Base-by-base conservation (phyloP, 1,139 yeast genomes). In the Nakaseomyces glabratus region DNA sequence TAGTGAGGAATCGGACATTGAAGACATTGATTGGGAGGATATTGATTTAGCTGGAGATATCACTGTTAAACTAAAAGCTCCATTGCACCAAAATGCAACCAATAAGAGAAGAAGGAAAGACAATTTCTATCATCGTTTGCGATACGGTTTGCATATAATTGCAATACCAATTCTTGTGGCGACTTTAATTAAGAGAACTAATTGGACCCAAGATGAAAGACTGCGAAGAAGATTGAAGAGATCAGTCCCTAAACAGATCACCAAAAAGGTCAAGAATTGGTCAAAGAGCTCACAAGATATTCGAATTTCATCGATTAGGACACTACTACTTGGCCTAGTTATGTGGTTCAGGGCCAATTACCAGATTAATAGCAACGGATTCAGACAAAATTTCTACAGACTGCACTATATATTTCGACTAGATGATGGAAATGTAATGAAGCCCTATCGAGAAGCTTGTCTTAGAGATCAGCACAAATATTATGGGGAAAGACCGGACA, bases 301-400 rank as follows among this genome's bases (percentile, higher is more conserved):
- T 6, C 31, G 35, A 33, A 25, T 23, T 6, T 30, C 35, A 8
- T 30, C 31, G 12, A 18, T 44, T 7, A 34, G 44, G 16, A 51
- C 54, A 1, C 22, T 47, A 4, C 19, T 49, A 9, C 20, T 48
- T 4, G 55, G 55, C 1, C 30, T 48, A 10, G 39, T 48, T 1
- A 33, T 39, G 22, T 51, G 55, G 55, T 51, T 47, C 34, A 33
- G 52, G 33, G 21, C 44, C 1, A 35, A 47, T 32, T 51, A 45
- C 28, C 41, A 48, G 28, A 42, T 48, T 7, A 51, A 51, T 32
- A 42, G 48, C 20, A 51, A 51, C 34, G 55, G 55, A 8, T 48
- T 47, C 20, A 38, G 55, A 11, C 55, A 49, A 32, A 47, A 46
- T 31, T 38, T 38, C 13, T 24, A 36, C 13, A 40, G 55, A 19